Base-by-base conservation (phyloP, 805 yeast species). In the Saturnispora diversa region DNA sequence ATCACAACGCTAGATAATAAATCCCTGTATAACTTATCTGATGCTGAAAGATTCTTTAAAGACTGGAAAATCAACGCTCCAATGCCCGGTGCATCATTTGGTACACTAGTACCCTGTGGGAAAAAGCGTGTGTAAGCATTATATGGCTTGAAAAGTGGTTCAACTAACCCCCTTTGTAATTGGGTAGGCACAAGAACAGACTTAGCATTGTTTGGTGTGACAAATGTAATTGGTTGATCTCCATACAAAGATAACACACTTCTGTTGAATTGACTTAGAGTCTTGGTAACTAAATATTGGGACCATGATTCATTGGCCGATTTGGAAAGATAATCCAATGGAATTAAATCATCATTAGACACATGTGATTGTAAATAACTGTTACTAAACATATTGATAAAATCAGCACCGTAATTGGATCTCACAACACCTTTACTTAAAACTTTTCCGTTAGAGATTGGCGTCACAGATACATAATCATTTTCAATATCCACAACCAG, bases 401-500 rank as follows among this genome's bases (percentile, higher is more conserved):
- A 88, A 57, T 87, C 90, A 8, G 97, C 97, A 3, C 88, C 96
- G 55, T 72, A 83, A 50, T 75, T 77, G 12, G 84, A 73, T 57
- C 75, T 81, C 45, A 72, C 64, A 5, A 76, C 69, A 35, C 84
- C 82, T 55, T 80, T 81, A 47, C 69, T 63, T 39, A 81, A 70
- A 38, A 85, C 72, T 12, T 74, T 70, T 28, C 95, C 95, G 51
- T 83, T 87, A 46, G 75, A 62, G 15, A 85, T 72, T 8, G 94
- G 94, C 0, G 92, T 81, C 8, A 85, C 84, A 24, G 79, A 70
- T 13, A 80, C 70, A 4, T 75, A 72, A 3, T 80, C 68, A 8
- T 83, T 69, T 2, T 95, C 96, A 33, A 87, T 61, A 56, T 88
- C 95, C 20, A 87, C 70, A 7, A 87, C 84, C 44, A 88, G 66